phyloP scores from a whole-genome alignment of 139 green algal genomes.

The Tetraselmis striata region DNA sequence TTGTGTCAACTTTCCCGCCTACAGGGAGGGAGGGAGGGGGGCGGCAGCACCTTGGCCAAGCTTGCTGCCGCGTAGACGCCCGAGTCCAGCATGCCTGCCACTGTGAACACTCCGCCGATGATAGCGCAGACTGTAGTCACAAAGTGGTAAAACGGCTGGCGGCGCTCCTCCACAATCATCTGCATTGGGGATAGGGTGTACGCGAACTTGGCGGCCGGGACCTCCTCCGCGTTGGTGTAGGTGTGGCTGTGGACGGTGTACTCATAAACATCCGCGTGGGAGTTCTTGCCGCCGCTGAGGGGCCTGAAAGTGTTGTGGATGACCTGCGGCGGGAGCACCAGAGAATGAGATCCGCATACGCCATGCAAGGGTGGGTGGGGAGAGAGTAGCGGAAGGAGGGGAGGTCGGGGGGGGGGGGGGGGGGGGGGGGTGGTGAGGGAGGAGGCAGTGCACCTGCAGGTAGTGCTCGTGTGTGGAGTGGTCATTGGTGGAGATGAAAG shows the following conservation, averaged over 20 bases:
- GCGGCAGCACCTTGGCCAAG: slow-evolving; percentile 57
- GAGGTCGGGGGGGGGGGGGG: background rate
- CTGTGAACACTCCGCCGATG: slow-evolving; percentile 79
- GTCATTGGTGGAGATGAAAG: slow-evolving; percentile 49
- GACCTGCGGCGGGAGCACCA: no score
- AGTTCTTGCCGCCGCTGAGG: slow-evolving; percentile 5
- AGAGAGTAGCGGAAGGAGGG: no score
- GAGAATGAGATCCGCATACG: no score
- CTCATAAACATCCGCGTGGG: slow-evolving; percentile 75
- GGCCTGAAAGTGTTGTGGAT: slow-evolving; percentile 77
- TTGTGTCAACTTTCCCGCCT: no score
- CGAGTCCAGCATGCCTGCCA: slow-evolving; percentile 79
- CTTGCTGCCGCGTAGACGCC: slow-evolving; percentile 54
- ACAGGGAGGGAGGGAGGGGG: no score
- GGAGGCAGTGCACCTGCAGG: slow-evolving; percentile 50
- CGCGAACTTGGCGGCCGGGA: slow-evolving; percentile 66
- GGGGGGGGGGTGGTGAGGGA: background rate
- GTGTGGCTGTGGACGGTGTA: slow-evolving; percentile 84
- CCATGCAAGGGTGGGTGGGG: no score
- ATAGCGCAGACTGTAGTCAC: slow-evolving; percentile 80
- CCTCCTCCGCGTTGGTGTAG: slow-evolving; percentile 58
- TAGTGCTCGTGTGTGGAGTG: slow-evolving; percentile 85
- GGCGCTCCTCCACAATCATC: slow-evolving; percentile 54
- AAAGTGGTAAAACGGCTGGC: slow-evolving; percentile 69
- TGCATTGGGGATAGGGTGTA: slow-evolving; percentile 74